A percentile compares a stretch with the other conserved stretches of the same genome.
Evolutionary conservation across 495 filamentous ascomycete genomes (phyloP).

Genomic region (Tuber microsphaerosporum): DNA sequence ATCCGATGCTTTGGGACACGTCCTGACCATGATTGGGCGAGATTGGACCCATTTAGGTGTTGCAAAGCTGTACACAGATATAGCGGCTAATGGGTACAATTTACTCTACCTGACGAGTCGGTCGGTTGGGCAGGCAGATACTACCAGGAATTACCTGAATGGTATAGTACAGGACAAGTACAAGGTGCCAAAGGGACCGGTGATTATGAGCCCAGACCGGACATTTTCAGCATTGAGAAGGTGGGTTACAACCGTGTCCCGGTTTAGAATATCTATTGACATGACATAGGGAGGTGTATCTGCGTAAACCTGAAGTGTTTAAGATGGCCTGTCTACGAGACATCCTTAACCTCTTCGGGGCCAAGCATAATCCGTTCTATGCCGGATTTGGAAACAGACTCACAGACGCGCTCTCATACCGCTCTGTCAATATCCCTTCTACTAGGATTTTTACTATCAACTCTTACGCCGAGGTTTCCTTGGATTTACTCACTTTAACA

Average conservation of each 20-base stretch:
- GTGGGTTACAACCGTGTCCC: constrained; percentile 13
- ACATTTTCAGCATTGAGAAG: constrained; percentile 91
- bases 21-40: constrained; percentile 92
- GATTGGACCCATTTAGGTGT: constrained; percentile 98
- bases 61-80: constrained; percentile 93
- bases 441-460: constrained; percentile 98
- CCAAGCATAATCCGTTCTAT: constrained; percentile 76
- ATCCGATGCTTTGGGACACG: constrained; percentile 93
- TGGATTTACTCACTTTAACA: constrained; percentile 83
- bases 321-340: constrained; percentile 98
- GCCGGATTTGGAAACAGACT: constrained; percentile 95
- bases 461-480: constrained; percentile 89
- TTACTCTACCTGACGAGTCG: constrained; percentile 96
- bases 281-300: constrained; percentile 63
- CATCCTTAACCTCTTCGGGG: constrained; percentile 80
- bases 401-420: constrained; percentile 92
- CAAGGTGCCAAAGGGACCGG: constrained; percentile 77
- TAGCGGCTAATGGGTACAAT: constrained; percentile 93
- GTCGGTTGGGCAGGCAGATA: constrained; percentile 87
- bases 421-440: constrained; percentile 87
- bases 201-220: constrained; percentile 88
- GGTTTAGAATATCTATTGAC: constrained; percentile 1
- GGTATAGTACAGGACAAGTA: constrained; percentile 85
- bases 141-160: constrained; percentile 79
- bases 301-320: constrained; percentile 96